Conservation (phyloP, 192 early-diverging fungal genomes). For the Umbelopsis vinacea region DNA sequence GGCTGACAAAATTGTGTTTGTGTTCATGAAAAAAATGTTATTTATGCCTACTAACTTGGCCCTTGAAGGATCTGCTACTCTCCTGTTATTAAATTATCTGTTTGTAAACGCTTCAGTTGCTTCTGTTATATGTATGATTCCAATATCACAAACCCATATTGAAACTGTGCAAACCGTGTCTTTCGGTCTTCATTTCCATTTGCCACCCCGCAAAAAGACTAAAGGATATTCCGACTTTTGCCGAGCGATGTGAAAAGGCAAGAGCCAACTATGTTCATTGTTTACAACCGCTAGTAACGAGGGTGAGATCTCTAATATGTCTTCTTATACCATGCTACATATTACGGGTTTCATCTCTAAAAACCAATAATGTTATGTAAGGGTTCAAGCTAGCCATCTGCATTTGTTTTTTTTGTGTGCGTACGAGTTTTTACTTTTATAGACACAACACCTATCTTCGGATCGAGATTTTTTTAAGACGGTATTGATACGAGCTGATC, state of each 20-base stretch:
- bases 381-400: too few relatives aligned
- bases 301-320: too few relatives aligned
- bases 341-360: too few relatives aligned
- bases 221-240: slow-evolving; percentile 19
- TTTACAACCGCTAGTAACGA: neutral
- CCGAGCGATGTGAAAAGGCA: neutral
- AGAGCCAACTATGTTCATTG: neutral
- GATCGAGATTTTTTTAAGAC: too few relatives aligned
- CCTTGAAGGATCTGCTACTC: neutral
- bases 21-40: neutral
- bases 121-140: neutral
- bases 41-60: neutral
- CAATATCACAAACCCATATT: neutral
- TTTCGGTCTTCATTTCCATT: slow-evolving; percentile 2
- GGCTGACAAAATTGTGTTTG: slow-evolving; percentile 4
- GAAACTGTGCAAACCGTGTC: neutral
- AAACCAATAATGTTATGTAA: too few relatives aligned
- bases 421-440: too few relatives aligned
- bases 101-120: neutral
- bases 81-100: neutral
- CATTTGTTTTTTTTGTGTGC: too few relatives aligned
- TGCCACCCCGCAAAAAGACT: neutral
- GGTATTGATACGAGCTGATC: too few relatives aligned
- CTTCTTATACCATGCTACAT: too few relatives aligned
- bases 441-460: too few relatives aligned